Conservation (phyloP, 106 monocot species). For the Platanthera guangdongensis region DNA sequence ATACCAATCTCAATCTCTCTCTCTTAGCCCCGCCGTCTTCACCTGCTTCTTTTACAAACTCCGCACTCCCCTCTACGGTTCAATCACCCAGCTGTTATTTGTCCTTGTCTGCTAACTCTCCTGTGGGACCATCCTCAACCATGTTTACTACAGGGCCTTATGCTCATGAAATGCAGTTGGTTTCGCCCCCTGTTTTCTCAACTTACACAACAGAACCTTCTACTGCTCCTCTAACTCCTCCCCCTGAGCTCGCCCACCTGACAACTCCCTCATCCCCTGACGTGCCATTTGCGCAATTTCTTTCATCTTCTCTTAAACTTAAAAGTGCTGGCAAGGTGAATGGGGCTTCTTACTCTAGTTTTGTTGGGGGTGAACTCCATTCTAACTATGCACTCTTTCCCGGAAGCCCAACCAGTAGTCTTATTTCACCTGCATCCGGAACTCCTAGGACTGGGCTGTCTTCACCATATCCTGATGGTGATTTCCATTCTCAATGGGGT, state of each 20-base stretch:
- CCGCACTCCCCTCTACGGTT: slow-evolving; percentile 84
- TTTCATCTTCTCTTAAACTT: slow-evolving; percentile 63
- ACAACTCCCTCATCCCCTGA: slow-evolving; percentile 97
- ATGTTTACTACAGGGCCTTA: slow-evolving; percentile 94
- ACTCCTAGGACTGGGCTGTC: slow-evolving; percentile 78
- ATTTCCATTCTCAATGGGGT: slow-evolving; percentile 42
- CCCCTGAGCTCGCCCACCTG: slow-evolving; percentile 86
- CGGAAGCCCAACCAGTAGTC: slow-evolving; percentile 83
- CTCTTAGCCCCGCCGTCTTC: slow-evolving; percentile 97
- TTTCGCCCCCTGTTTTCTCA: slow-evolving; percentile 97
- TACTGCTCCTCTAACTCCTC: slow-evolving; percentile 93
- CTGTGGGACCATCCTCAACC: slow-evolving; percentile 61
- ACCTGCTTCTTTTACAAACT: slow-evolving; percentile 91
- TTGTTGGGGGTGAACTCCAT: slow-evolving; percentile 53
- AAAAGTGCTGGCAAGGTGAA: slow-evolving; percentile 47
- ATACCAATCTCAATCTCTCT: slow-evolving; percentile 47
- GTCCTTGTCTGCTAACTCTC: slow-evolving; percentile 76
- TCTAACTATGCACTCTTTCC: slow-evolving; percentile 82
- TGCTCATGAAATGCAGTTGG: slow-evolving; percentile 93
- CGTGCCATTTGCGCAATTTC: slow-evolving; percentile 85
- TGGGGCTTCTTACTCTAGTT: slow-evolving; percentile 40
- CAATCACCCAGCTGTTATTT: slow-evolving; percentile 88
- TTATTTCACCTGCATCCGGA: slow-evolving; percentile 87
- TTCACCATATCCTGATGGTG: slow-evolving; percentile 71
- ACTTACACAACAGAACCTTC: slow-evolving; percentile 98